Evolutionary conservation across 2,329 filamentous ascomycete species (phyloP).

Genomic region (Sporothrix humicola): DNA sequence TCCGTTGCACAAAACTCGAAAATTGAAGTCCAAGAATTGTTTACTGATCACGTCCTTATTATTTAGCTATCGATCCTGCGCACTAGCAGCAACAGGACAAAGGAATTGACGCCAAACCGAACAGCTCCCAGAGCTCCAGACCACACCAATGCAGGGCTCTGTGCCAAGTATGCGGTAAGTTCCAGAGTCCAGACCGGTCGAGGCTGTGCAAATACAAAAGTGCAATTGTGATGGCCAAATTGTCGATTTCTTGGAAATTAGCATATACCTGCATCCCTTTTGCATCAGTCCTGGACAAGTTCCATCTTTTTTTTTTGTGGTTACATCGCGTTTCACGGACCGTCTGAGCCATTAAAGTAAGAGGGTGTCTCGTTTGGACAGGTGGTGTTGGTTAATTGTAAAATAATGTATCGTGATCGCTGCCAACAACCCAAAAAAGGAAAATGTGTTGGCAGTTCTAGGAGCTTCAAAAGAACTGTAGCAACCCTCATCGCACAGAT

Average conservation of each 20-base stretch:
- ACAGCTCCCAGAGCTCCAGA: background rate
- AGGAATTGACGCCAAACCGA: too few species aligned
- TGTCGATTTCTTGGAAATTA: background rate
- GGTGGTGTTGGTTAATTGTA: background rate
- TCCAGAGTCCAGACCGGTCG: background rate
- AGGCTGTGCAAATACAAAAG: background rate
- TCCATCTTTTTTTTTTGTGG: background rate
- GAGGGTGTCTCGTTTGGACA: background rate
- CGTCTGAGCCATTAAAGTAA: background rate
- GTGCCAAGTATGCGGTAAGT: background rate
- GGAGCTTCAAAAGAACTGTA: too few species aligned
- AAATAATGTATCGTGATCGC: background rate
- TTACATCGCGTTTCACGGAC: background rate
- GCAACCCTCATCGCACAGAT: background rate
- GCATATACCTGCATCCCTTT: background rate
- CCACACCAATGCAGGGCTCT: background rate
- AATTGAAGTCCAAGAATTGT: background rate
- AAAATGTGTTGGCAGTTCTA: background rate
- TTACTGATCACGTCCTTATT: too few species aligned
- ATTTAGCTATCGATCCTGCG: background rate
- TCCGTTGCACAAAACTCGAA: background rate
- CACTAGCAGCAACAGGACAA: background rate
- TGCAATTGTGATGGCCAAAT: too few species aligned
- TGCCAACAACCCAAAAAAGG: background rate
- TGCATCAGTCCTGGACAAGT: too few species aligned